Evolutionary conservation across 2,329 filamentous ascomycete genomes (phyloP).

Genomic region (Aspergillus ustus): DNA sequence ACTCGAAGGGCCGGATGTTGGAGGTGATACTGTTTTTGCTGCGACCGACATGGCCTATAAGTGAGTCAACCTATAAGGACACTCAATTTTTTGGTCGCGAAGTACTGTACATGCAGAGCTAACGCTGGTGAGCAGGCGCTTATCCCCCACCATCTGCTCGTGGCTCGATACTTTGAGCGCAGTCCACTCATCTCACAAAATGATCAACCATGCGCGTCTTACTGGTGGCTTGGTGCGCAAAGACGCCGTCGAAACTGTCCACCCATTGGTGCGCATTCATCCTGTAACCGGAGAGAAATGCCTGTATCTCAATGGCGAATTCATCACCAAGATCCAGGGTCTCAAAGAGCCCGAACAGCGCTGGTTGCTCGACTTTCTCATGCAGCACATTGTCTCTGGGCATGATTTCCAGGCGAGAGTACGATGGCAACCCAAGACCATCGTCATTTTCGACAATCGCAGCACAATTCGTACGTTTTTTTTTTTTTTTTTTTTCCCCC

Average conservation of each 20-base stretch:
- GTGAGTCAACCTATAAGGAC: slow-evolving; percentile 28
- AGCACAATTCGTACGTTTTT: slow-evolving; percentile 49
- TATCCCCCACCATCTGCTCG: slow-evolving; percentile 57
- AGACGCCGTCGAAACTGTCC: slow-evolving; percentile 50
- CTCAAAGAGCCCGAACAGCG: slow-evolving; percentile 54
- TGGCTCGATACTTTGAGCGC: slow-evolving; percentile 41
- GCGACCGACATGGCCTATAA: slow-evolving; percentile 52
- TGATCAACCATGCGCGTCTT: slow-evolving; percentile 49
- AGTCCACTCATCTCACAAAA: slow-evolving; percentile 49
- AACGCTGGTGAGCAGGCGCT: slow-evolving; percentile 28
- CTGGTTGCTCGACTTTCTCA: slow-evolving; percentile 53
- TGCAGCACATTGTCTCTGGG: slow-evolving; percentile 52
- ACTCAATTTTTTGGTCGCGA: neutral
- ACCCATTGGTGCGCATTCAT: slow-evolving; percentile 53
- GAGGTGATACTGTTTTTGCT: slow-evolving; percentile 54
- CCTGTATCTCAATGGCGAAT: slow-evolving; percentile 55
- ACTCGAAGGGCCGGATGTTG: slow-evolving; percentile 55
- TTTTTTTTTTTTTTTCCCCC: neutral
- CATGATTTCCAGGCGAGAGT: slow-evolving; percentile 56
- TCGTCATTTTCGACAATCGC: slow-evolving; percentile 58
- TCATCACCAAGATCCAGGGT: slow-evolving; percentile 53
- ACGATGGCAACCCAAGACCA: slow-evolving; percentile 54
- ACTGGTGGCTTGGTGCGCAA: slow-evolving; percentile 51
- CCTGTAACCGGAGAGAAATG: slow-evolving; percentile 55
- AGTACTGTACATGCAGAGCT: slow-evolving; percentile 6